Conservation (phyloP, 345 rosid species). For the Eucalyptus pauciflora region DNA sequence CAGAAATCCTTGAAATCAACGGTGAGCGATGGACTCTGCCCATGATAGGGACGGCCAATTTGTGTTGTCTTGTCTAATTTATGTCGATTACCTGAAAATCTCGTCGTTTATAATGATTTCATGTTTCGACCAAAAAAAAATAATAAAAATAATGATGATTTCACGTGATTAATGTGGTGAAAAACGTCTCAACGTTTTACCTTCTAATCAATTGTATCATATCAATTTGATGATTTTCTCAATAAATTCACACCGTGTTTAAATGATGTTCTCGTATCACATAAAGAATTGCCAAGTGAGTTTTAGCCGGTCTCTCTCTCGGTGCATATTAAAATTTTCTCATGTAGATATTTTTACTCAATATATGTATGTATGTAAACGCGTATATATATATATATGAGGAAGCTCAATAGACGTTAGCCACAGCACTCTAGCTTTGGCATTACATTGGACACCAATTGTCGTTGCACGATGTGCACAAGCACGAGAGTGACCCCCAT, state of each 20-base stretch:
- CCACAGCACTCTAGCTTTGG: not conserved
- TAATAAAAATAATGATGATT: no score
- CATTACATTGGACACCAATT: not conserved
- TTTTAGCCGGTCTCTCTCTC: rapidly evolving
- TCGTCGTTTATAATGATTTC: no score
- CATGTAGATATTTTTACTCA: not conserved
- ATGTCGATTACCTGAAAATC: no score
- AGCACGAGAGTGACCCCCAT: not conserved
- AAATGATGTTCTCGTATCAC: rapidly evolving
- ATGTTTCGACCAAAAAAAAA: no score
- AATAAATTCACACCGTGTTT: not conserved
- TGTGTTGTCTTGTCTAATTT: not conserved
- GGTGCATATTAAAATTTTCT: no score
- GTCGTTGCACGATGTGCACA: not conserved
- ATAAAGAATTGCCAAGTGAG: rapidly evolving
- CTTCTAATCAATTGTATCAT: not conserved
- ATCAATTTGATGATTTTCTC: not conserved
- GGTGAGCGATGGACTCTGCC: not conserved
- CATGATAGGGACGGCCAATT: not conserved
- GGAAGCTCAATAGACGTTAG: no score
- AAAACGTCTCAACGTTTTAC: not conserved
- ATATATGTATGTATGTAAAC: no score
- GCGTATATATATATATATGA: no score
- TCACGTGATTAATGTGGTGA: no score
- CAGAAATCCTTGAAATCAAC: not conserved